Base-by-base conservation (phyloP, 2,329 filamentous ascomycete genomes). In the Botrytis galanthina region DNA sequence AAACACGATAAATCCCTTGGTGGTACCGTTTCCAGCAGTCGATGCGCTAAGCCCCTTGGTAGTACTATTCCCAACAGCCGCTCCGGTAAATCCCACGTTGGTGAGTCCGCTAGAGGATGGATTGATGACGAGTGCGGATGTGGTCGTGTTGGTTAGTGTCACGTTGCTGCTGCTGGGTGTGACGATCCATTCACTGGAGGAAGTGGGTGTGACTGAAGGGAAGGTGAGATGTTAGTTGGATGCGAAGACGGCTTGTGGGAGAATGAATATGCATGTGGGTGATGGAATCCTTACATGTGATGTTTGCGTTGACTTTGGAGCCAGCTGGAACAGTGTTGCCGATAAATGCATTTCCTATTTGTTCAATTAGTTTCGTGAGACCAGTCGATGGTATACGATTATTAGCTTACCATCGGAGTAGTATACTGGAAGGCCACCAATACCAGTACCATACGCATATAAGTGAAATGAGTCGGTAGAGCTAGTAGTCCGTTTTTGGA, bases 361-460 rank as follows among this genome's bases (percentile, higher is more conserved):
- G 18, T 48, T 54, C n/a, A 37, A 32, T 72, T 44, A 72, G 46
- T 42, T 42, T 35, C 12, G 20, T 46, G 14, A 22, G n/a, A 42
- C 39, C 12, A 32, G 26, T 32, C 22, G 3, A 44, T 37, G 6
- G 37, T 51, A 64, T 7, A 37, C 37, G 46, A 44, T n/a, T n/a
- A n/a, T 35, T 35, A 4, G 18, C 70, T 46, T 64, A 57, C 70
- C 70, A 20, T 72, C 70, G 1, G 70, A 72, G 37, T 73, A 73
- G 39, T 61, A 73, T 10, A 73, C 18, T 8, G 71, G 63, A 35
- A 73, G 63, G 37, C 71, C 71, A 22, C 63, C 63, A 51, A 73
- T 73, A 4, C 57, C 57, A 14, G 26, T 51, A 20, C 71, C 71
- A 32, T 73, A 73, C 18, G 71, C 71, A 70, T 73, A 73, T 32